Base-by-base conservation (phyloP, 2,329 filamentous ascomycete species). In the Neofusicoccum kwambonambiense region DNA sequence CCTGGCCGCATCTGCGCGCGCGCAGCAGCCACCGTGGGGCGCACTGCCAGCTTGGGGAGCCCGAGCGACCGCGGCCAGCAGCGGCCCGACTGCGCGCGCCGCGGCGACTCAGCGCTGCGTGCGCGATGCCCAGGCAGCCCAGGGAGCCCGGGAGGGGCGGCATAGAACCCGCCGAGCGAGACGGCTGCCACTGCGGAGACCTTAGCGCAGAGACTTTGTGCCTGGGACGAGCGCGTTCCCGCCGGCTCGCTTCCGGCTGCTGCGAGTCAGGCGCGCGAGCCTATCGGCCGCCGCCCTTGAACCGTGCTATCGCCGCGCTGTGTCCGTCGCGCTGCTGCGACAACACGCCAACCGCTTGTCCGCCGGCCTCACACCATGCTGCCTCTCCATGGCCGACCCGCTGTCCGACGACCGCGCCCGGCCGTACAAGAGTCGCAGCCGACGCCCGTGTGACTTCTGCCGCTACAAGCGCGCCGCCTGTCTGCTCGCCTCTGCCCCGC, bases 361-460 rank as follows among this genome's bases (percentile, higher is more conserved):
- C 51, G 9, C 22, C 37, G 5, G n/a, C 51, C 51, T 22, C 51
- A 17, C 52, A 27, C 17, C 52, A 56, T 56, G 52, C 52, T 31
- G 34, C 12, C 52, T 13, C 35, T 56, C 37, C 37, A 56, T 56
- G 52, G 52, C 52, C 52, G 52, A 56, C 37, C 52, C 42, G 52
- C 52, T 42, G 52, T 31, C 37, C 37, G 52, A 56, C 52, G 31
- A 41, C 42, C 56, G 56, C 56, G 27, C 56, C 27, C 56, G 56
- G 27, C 56, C 72, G 41, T 76, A 76, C 71, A 76, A 76, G 69
- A 75, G 72, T 58, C 70, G 74, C 19, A 75, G 75, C 65, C 75
- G 75, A 68, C 72, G 80, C 44, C 80, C 80, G 4, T 82, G 80
- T 70, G 80, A 82, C 68, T 81, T 81, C 68, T 82, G 79, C 67